Base-by-base conservation (phyloP, 352 stramenopile genomes). In the Phytophthora parvispora region DNA sequence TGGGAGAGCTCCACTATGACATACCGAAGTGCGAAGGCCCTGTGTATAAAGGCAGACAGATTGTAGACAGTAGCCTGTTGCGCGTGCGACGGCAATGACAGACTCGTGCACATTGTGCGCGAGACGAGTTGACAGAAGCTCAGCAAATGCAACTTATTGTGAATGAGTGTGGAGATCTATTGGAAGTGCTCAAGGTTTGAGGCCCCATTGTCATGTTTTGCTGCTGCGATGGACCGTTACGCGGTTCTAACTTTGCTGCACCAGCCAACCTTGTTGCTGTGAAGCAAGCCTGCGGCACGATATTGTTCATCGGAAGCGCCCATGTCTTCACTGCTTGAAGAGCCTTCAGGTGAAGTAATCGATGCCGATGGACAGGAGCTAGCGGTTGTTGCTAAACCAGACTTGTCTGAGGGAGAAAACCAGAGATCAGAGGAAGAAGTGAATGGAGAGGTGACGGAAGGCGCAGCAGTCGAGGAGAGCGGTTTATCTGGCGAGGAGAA, bases 81-180 rank as follows among this genome's bases (percentile, higher is more conserved):
- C 40, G 48, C 28, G 40, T 20, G 47, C 54, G 40, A 32, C 50
- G 51, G 47, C 20, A 40, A 53, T 38, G 36, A 64, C 40, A 54
- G 24, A 56, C 24, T 59, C 55, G 54, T 29, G 56, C 51, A 38
- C 29, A 9, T 49, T 20, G 42, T 49, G 25, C 24, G 27, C 55
- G 48, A 76, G 50, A 68, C 59, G 57, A 70, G 53, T 40, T 59
- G 53, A 56, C 40, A 48, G 36, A 60, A 74, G 53, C 45, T 54
- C 69, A 67, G 67, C 64, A 74, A 77, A 77, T 77, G 58, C 64
- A 74, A 71, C 49, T 25, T 69, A 73, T 67, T 77, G 64, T 74
- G 69, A 77, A 74, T 20, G 45, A 15, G 45, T 15, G 27, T n/a
- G 6, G 38, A 22, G 38, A 45, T 24, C 10, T 1, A 42, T 42